These are phyloP conservation scores for Pleurostoma richardsiae DNA, from an alignment of 2,329 filamentous ascomycete species.

Conservation along the genomic window DNA sequence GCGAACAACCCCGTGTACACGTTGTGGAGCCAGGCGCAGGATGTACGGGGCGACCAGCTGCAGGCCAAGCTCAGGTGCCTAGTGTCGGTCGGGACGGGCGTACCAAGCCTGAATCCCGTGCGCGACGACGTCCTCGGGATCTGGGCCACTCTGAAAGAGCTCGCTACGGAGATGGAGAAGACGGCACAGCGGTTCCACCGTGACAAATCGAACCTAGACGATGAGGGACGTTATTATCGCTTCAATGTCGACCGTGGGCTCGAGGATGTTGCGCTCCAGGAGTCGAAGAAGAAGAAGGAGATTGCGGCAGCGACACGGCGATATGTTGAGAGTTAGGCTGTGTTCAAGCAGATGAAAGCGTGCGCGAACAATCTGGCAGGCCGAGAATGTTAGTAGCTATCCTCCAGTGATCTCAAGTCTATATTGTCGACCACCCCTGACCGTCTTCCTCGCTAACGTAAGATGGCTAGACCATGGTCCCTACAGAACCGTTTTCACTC, in stretches of 20 bases:
- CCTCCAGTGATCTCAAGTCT: too few relatives aligned
- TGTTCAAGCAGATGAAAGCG: slow-evolving; percentile 12
- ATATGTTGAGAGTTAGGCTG: slow-evolving; percentile 10
- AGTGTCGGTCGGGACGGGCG: slow-evolving; percentile 33
- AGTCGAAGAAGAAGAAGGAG: slow-evolving; percentile 21
- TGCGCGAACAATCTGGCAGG: slow-evolving; percentile 6
- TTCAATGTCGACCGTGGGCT: slow-evolving; percentile 37
- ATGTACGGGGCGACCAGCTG: slow-evolving; percentile 24
- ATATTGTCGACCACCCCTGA: too few relatives aligned
- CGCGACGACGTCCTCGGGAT: slow-evolving; percentile 19
- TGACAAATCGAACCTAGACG: slow-evolving; percentile 22
- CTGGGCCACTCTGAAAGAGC: slow-evolving; percentile 16
- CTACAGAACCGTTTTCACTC: too few relatives aligned
- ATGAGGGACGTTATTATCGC: slow-evolving; percentile 30
- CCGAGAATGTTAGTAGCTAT: too few relatives aligned
- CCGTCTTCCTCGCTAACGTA: too few relatives aligned
- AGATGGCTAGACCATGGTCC: too few relatives aligned
- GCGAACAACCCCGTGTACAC: slow-evolving; percentile 37
- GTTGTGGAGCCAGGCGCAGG: slow-evolving; percentile 31
- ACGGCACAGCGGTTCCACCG: slow-evolving; percentile 29
- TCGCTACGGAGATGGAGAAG: slow-evolving; percentile 31
- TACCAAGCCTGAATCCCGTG: slow-evolving; percentile 20
- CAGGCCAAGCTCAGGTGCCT: slow-evolving; percentile 25
- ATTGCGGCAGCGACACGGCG: slow-evolving; percentile 18
- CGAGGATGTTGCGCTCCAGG: slow-evolving; percentile 32